Evolutionary conservation across 1,139 yeast species (phyloP).

Genomic region (Arxiozyma slooffiae): DNA sequence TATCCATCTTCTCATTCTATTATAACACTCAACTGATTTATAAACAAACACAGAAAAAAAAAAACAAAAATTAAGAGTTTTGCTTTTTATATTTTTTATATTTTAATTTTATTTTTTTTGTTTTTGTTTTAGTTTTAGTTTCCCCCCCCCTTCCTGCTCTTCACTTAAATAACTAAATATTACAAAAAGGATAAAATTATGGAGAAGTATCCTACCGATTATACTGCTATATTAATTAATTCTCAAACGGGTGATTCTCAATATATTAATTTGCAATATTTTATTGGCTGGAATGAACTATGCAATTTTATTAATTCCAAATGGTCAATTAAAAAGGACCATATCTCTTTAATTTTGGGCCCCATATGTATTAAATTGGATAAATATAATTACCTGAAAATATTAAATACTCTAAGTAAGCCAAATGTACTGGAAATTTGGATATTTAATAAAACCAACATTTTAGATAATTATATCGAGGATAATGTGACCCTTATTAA

Average conservation of each 20-base stretch:
- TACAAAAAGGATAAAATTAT: background rate
- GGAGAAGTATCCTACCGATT: background rate
- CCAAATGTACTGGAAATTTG: background rate
- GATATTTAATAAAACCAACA: no score
- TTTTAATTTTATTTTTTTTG: no score
- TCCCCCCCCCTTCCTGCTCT: background rate
- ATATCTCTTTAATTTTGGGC: background rate
- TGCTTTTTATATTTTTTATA: no score
- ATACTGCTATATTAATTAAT: background rate
- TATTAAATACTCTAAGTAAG: background rate
- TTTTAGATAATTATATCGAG: conserved; percentile 4
- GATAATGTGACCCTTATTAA: conserved; percentile 22
- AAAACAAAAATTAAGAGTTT: no score
- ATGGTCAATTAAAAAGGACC: background rate
- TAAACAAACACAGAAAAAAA: no score
- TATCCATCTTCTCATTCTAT: no score
- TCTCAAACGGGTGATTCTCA: conserved; percentile 1
- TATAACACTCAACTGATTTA: no score
- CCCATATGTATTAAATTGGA: background rate
- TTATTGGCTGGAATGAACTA: background rate
- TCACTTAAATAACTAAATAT: conserved; percentile 9
- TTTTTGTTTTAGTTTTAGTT: no score
- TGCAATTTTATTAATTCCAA: background rate
- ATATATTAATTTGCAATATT: background rate
- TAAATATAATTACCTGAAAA: background rate